phyloP scores from a whole-genome alignment of 177 flowering plant genomes.

The Tripterygium wilfordii region DNA sequence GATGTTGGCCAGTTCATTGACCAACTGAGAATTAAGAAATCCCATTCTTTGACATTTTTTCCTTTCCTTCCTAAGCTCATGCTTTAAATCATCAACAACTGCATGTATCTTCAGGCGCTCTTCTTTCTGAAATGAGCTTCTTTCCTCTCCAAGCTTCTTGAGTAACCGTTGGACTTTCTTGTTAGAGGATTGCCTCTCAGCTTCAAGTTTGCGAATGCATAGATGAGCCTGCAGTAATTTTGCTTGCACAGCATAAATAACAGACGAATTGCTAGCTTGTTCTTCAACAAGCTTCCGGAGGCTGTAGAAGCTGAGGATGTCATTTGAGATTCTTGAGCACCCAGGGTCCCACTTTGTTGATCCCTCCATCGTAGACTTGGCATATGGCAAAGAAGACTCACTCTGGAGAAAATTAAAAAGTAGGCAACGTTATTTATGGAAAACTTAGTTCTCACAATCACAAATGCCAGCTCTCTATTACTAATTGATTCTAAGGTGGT shows the following conservation, averaged over 20 bases:
- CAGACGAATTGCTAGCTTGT: slow-evolving; percentile 27
- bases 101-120: slow-evolving; percentile 52
- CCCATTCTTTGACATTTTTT: slow-evolving; percentile 50
- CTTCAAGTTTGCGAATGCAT: slow-evolving; percentile 54
- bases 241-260: slow-evolving; percentile 44
- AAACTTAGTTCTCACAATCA: no score
- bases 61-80: slow-evolving; percentile 51
- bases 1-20: slow-evolving; percentile 54
- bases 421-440: no score
- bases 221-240: slow-evolving; percentile 59
- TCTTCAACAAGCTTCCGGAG: slow-evolving; percentile 31
- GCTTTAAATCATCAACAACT: slow-evolving; percentile 42
- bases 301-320: slow-evolving; percentile 20
- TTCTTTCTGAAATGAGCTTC: slow-evolving; percentile 51
- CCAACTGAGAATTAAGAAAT: slow-evolving; percentile 31
- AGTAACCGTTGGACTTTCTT: slow-evolving; percentile 66
- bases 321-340: slow-evolving; percentile 36
- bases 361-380: slow-evolving; percentile 59
- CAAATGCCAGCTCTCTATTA: no score
- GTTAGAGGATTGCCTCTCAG: slow-evolving; percentile 52
- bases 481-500: no score
- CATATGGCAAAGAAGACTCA: slow-evolving; percentile 31
- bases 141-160: slow-evolving; percentile 63
- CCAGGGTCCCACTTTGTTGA: slow-evolving; percentile 74
- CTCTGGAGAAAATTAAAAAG: slow-evolving; percentile 14